Conservation (phyloP, 1,284 basidiomycete species). For the Schizophyllum amplum region DNA sequence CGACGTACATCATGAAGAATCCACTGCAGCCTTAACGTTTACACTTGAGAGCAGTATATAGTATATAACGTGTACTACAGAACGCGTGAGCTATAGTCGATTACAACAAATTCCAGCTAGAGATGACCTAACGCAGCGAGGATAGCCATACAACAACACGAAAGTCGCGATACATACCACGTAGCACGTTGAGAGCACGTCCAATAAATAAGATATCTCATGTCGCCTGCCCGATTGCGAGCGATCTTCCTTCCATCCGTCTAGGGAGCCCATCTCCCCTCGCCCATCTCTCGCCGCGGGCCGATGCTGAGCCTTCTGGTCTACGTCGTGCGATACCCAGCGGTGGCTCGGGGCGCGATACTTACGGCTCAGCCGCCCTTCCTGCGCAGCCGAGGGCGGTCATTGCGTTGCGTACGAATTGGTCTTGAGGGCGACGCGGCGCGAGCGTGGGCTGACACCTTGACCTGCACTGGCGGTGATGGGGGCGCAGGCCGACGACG, state of each 20-base stretch:
- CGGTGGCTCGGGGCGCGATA: too few relatives aligned
- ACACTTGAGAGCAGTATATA: background rate
- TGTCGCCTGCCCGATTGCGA: background rate
- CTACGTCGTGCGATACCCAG: background rate
- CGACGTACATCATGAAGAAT: too few relatives aligned
- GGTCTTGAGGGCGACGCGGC: background rate
- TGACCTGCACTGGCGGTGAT: background rate
- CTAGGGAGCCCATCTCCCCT: background rate
- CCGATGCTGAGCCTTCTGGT: background rate
- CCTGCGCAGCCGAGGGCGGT: background rate
- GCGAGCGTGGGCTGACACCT: background rate
- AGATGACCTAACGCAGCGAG: background rate
- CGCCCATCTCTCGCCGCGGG: background rate
- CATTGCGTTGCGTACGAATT: background rate
- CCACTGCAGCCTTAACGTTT: background rate
- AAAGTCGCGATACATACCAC: background rate
- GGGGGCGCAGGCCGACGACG: too few relatives aligned
- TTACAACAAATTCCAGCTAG: background rate
- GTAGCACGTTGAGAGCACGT: too few relatives aligned
- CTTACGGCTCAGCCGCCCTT: background rate
- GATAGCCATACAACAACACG: background rate
- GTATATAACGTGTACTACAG: background rate
- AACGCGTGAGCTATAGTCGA: background rate
- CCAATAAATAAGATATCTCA: background rate
- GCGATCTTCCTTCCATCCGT: background rate